A percentile compares a stretch with the other conserved stretches of the same genome.
Evolutionary conservation across 164 flowering plant genomes (phyloP).

Genomic region (Nymphaea colorata): DNA sequence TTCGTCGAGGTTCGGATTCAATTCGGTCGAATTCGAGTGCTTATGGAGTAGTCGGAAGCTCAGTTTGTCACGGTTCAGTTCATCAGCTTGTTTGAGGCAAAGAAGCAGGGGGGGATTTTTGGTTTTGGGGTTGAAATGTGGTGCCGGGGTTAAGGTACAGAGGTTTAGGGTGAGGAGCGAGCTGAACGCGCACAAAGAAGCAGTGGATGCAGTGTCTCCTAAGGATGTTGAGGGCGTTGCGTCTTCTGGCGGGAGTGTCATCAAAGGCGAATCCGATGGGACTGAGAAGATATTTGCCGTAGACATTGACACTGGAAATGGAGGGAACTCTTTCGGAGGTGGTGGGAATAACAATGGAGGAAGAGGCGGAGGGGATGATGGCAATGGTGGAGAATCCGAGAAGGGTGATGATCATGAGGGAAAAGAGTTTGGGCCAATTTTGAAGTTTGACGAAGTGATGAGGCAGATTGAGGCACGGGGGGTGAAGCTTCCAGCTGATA

Average conservation of each 20-base stretch:
- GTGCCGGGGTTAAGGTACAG: not conserved
- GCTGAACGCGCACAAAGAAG: not conserved
- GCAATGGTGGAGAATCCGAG: slow-evolving; percentile 24
- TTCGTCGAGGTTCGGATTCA: not conserved
- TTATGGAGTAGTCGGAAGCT: not conserved
- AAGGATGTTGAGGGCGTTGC: not conserved
- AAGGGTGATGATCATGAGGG: slow-evolving; percentile 33
- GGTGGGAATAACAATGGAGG: not conserved
- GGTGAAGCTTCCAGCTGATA: slow-evolving; percentile 51
- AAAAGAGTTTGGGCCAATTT: slow-evolving; percentile 57
- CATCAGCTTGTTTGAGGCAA: not conserved
- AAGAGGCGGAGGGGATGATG: slow-evolving; percentile 4
- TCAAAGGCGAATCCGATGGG: not conserved
- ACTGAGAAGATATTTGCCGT: not conserved
- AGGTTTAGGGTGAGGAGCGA: not conserved
- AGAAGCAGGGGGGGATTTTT: not conserved
- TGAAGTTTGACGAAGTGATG: slow-evolving; percentile 57
- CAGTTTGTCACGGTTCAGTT: not conserved
- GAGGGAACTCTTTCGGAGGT: not conserved
- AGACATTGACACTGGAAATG: not conserved
- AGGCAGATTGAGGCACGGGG: slow-evolving; percentile 44
- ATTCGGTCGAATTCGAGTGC: not conserved
- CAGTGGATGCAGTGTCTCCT: not conserved
- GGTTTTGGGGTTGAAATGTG: not conserved
- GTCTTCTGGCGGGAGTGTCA: not conserved